Evolutionary conservation across 129 eudicot species (phyloP).

Genomic region (Escallonia rubra): DNA sequence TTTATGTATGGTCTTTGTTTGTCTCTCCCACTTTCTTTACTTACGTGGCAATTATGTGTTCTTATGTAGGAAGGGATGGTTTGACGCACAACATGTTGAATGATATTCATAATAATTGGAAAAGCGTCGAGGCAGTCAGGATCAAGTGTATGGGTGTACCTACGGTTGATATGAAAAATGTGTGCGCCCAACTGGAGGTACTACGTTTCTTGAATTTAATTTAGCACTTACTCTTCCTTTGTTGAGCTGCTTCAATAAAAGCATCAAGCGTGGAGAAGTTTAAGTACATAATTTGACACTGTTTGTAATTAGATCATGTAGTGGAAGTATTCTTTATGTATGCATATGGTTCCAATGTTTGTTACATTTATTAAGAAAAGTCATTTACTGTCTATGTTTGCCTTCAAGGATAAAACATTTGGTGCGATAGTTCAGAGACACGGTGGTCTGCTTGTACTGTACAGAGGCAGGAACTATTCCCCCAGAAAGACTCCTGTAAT

Average conservation of each 20-base stretch:
- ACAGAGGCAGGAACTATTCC: conserved; percentile 76
- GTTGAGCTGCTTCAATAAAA: not conserved
- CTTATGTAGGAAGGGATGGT: conserved; percentile 81
- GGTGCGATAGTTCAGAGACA: conserved; percentile 86
- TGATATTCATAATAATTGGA: conserved; percentile 93
- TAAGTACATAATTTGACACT: too few species aligned
- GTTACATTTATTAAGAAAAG: too few species aligned
- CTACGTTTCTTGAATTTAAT: not conserved
- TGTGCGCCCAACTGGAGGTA: conserved; percentile 90
- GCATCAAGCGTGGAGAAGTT: not conserved
- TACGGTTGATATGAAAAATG: conserved; percentile 87
- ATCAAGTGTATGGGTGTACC: conserved; percentile 98
- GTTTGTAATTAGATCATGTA: too few species aligned
- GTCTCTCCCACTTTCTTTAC: not conserved
- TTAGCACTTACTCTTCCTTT: not conserved
- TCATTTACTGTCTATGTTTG: not conserved
- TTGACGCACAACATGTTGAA: conserved; percentile 92
- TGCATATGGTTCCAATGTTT: not conserved
- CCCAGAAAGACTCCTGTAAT: conserved; percentile 70
- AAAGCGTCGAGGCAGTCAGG: conserved; percentile 79
- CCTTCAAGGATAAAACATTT: conserved; percentile 75
- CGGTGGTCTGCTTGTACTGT: conserved; percentile 74
- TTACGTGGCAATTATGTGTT: not conserved
- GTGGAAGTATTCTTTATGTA: too few species aligned
- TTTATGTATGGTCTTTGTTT: not conserved